Conservation (phyloP, 1,139 yeast genomes). For the Suhomyces bokatorum region DNA sequence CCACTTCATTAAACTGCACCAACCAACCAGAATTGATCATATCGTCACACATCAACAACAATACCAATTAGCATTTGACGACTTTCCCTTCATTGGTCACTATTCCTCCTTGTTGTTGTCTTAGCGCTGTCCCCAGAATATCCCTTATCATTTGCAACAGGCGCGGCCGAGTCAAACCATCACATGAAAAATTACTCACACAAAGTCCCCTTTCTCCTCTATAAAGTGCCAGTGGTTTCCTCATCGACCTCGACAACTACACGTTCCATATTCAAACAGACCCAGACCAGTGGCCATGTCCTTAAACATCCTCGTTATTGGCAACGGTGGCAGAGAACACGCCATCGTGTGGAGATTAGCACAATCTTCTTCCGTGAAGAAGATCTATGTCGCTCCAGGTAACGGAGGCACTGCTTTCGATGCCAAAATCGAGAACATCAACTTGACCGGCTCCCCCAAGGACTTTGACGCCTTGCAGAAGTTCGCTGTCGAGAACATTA, state of each 20-base stretch:
- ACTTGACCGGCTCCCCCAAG: constrained; percentile 60
- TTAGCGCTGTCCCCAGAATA: neutral
- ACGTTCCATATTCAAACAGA: constrained; percentile 1
- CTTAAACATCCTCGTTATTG: constrained; percentile 78
- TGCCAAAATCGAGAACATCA: constrained; percentile 68
- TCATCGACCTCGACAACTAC: constrained; percentile 1
- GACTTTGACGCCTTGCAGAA: constrained; percentile 59
- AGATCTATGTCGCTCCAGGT: constrained; percentile 92
- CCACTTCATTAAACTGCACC: too few relatives aligned
- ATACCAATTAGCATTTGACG: too few relatives aligned
- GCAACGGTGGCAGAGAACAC: constrained; percentile 99
- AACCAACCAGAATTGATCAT: too few relatives aligned
- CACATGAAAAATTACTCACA: constrained; percentile 11
- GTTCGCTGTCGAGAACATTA: constrained; percentile 68
- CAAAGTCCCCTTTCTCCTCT: constrained; percentile 3
- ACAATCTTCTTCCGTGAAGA: constrained; percentile 70
- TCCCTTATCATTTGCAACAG: neutral
- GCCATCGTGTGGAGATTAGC: constrained; percentile 91
- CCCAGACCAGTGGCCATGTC: constrained; percentile 6
- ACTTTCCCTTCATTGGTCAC: too few relatives aligned
- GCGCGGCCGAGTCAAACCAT: constrained; percentile 17
- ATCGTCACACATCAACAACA: too few relatives aligned
- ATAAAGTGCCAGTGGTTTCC: constrained; percentile 1
- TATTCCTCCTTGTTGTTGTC: neutral
- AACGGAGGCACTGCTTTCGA: constrained; percentile 81